Base-by-base conservation (phyloP, 169 alveolate genomes). In the Ichthyophthirius multifiliis region DNA sequence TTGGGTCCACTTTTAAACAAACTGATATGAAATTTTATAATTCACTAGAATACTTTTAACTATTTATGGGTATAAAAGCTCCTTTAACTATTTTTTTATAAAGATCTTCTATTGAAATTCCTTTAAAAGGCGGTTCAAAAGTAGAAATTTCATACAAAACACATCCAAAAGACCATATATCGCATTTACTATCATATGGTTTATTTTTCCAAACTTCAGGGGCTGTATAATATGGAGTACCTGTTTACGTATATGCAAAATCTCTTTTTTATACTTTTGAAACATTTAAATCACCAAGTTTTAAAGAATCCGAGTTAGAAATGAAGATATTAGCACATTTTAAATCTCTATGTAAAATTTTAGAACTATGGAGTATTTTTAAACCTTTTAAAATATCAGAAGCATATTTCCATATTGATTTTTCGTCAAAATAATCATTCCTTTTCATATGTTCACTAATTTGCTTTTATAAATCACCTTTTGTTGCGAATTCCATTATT, bases 161-260 rank as follows among this genome's bases (percentile, higher is more conserved):
- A 43, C 94, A 88, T 4, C 96, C 96, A 12, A 92, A 34, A 30
- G 92, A 80, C 96, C 96, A 92, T n/a, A 92, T 84, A 74, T 92
- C 96, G 55, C 90, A 74, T 65, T 89, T 89, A 2, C 74, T 44
- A 84, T 89, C 93, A 75, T 89, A 89, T 0, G 94, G 94, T n/a
- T 83, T 20, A 43, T 89, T 94, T 65, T 75, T 80, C 94, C 96
- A 92, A 1, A 92, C 93, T 76, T 92, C 96, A 45, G 96, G 89
- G 85, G 76, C 43, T 9, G 85, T 73, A 46, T 78, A 78, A 44
- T 78, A 78, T 0, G 85, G 85, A 16, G 85, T 78, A 44, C 85
- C 85, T 82, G 95, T 87, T 83, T 90, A 71, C 18, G 93, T 90
- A 76, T 81, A 90, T 20, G 82, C 87, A 32, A 90, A 71, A 4